Evolutionary conservation across 805 yeast genomes (phyloP), one percentile per base, ranked within the genome.

Genomic region (Starmerella gropengiesseri): DNA sequence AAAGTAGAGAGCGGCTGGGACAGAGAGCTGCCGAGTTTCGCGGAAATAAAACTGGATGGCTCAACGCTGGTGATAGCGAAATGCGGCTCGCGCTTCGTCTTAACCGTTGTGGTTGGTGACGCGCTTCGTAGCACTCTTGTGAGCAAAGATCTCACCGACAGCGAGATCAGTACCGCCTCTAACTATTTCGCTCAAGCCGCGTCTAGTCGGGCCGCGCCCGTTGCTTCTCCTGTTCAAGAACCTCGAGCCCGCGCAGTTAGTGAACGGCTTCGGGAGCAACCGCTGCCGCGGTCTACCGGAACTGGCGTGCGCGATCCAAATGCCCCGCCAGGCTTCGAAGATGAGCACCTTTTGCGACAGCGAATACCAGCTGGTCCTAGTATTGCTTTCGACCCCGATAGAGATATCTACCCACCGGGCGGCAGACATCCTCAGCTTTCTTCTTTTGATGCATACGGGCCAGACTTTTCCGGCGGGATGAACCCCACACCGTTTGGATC

Each of bases 271-370:
- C n/a, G n/a, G n/a, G n/a, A n/a, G n/a, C 21, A 4, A 12, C 9
- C 11, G 26, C 26, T 9, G 18, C 16, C 7, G 35, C 26, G 25
- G 13, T 31, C 19, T 31, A 16, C 25, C 19, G 14, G n/a, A 26
- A 31, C 11, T 8, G 28, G 14, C 27, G 7, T 13, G 29, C 39
- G 43, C 2, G 48, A 49, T 16, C 49, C 59, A 3, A 55, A 55
- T 4, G 54, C 52, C 2, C 64, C 64, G 6, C 69, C 69, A 1
- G 67, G 64, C 6, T 65, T 70, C 49, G 75, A 70, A 31, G 73
- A 70, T 50, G 69, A 65, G 44, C 58, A 58, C 41, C 59, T 60
- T 35, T 47, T 62, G 33, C 38, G 35, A 8, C 39, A 12, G 9
- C 45, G 25, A 19, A 19, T 12, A 13, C 25, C 16, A 14, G 22